Base-by-base conservation (phyloP, 2,329 filamentous ascomycete genomes). In the Arthrobotrys pseudoclavata region DNA sequence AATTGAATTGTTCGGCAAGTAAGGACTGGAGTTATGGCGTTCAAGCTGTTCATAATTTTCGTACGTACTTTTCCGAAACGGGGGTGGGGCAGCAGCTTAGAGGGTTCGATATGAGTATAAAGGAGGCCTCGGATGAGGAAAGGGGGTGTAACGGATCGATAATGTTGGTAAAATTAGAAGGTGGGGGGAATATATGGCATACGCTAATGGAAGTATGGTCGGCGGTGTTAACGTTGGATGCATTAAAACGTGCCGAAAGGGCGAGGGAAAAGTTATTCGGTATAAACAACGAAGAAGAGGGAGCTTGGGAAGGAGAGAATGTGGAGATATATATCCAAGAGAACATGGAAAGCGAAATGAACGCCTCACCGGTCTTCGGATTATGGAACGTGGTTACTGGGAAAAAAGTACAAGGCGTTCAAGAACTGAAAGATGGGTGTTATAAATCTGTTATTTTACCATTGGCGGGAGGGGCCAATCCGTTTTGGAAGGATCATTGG, bases 171-270 rank as follows among this genome's bases (percentile, higher is more conserved):
- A 69, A 77, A 40, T 74, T 81, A 3, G 82, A 83, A 69, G 79
- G 79, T 29, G 81, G 81, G 60, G 63, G 69, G n/a, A 82, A 83
- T 69, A 55, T 82, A 24, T 83, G 80, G 79, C 82, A 82, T 52
- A 81, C 81, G 55, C 52, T 81, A 24, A 80, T 82, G 80, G 82
- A 82, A 76, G 67, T 82, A 9, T 82, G 81, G 81, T 80, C 82
- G n/a, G 79, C 81, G 3, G 76, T 79, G 18, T 53, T 82, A 15
- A 81, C 79, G 9, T 40, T 83, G 24, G 81, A 82, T 37, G 69
- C 70, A 4, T 72, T 82, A 20, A 69, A 75, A 13, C 70, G 80
- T 34, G 79, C 82, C 3, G 48, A 74, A 40, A 69, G 80, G 10
- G 42, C 69, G 2, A 81, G 79, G 0, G 69, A 71, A 4, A 52